A percentile compares a stretch with the other conserved stretches of the same genome.
phyloP scores from a whole-genome alignment of 2,329 filamentous ascomycete genomes.

The Pestalotiopsis sp. region DNA sequence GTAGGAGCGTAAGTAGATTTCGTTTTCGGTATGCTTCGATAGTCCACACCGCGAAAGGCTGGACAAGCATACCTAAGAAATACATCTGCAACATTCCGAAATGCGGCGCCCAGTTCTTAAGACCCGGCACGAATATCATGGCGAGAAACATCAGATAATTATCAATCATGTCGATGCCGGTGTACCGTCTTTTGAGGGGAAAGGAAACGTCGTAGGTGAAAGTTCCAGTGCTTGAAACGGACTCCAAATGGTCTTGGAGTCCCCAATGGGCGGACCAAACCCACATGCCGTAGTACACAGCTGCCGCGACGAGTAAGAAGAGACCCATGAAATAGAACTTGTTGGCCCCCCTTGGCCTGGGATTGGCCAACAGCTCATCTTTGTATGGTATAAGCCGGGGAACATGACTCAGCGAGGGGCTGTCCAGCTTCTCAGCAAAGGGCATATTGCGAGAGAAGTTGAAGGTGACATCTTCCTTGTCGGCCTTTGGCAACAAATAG shows the following conservation, averaged over 20 bases:
- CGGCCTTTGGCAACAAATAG: not conserved
- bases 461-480: not conserved
- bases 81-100: not conserved
- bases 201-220: not conserved
- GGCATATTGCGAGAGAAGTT: not conserved
- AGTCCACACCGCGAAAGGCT: not conserved
- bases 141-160: not conserved
- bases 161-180: not conserved
- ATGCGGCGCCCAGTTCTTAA: not conserved
- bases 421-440: not conserved
- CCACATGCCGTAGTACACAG: conserved; percentile 3
- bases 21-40: not conserved
- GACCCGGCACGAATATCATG: not conserved
- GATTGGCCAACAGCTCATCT: not conserved
- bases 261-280: not conserved
- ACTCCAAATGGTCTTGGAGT: not conserved
- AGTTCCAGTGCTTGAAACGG: not conserved
- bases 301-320: not conserved
- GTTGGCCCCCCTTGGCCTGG: not conserved
- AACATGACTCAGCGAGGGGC: not conserved
- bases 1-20: not conserved
- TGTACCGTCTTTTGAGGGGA: not conserved
- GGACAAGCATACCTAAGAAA: not conserved
- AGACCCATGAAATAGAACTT: not conserved
- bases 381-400: not conserved